Evolutionary conservation across 495 filamentous ascomycete genomes (phyloP).

Genomic region (Lasiosphaeria hispida): DNA sequence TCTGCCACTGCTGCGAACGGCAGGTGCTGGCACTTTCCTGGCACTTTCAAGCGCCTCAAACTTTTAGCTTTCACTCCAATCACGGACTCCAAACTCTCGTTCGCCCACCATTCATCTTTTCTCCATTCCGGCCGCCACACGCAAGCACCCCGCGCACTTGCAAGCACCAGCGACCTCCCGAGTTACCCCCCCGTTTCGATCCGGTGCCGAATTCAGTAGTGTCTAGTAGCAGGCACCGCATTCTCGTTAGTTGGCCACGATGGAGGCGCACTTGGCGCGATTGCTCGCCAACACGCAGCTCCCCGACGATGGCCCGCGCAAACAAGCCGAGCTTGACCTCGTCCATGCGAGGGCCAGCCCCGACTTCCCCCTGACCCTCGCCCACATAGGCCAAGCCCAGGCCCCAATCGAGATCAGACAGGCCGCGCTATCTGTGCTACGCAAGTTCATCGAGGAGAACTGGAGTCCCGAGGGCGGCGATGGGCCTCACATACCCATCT

Average conservation of each 20-base stretch:
- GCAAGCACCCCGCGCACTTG: no score
- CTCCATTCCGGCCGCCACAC: no score
- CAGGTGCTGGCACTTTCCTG: no score
- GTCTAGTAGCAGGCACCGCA: no score
- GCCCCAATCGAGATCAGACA: slow-evolving; percentile 73
- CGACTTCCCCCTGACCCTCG: slow-evolving; percentile 73
- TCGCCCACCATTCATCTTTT: no score
- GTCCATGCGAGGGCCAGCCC: slow-evolving; percentile 58
- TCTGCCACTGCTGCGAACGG: no score
- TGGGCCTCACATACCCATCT: slow-evolving; percentile 63
- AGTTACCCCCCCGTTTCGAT: no score
- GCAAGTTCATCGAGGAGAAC: slow-evolving; percentile 72
- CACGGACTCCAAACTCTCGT: no score
- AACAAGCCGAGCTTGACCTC: slow-evolving; percentile 76
- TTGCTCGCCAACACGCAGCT: slow-evolving; percentile 79
- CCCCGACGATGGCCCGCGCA: slow-evolving; percentile 63
- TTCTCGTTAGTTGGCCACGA: slow-evolving; percentile 32
- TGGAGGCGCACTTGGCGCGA: slow-evolving; percentile 82
- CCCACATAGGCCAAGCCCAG: slow-evolving; percentile 72
- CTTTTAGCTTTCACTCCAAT: no score
- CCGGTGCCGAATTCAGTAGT: no score
- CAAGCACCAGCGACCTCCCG: no score
- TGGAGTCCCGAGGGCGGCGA: slow-evolving; percentile 65
- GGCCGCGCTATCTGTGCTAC: slow-evolving; percentile 74
- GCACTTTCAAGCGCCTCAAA: no score